These are phyloP conservation scores for Vigna hirtella DNA, from an alignment of 306 rosid species.

Conservation along the genomic window DNA sequence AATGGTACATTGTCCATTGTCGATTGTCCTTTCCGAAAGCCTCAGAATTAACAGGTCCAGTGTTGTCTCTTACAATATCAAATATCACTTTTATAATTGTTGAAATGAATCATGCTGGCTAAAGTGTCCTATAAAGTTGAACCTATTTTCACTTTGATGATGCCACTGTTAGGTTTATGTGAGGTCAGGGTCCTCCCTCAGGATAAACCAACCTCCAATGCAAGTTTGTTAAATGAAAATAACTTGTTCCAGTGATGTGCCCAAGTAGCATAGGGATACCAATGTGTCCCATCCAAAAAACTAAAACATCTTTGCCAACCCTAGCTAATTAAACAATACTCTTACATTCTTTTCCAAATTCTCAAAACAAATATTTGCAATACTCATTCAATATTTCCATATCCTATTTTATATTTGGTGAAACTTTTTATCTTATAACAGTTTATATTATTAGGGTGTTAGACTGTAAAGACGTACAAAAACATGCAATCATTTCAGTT, in stretches of 20 bases:
- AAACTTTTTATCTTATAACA: no score
- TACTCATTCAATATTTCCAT: no score
- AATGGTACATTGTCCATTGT: conserved; percentile 19
- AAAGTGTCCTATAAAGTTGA: background rate
- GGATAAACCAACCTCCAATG: background rate
- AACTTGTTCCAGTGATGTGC: background rate
- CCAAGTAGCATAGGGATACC: background rate
- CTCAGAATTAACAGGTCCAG: background rate
- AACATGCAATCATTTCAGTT: background rate
- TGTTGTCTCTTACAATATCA: background rate
- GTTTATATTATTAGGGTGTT: background rate
- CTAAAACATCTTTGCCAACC: background rate
- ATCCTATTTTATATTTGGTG: no score
- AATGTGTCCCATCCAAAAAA: background rate
- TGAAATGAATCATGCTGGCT: background rate
- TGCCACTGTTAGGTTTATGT: background rate
- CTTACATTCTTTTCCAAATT: no score
- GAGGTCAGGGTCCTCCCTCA: background rate
- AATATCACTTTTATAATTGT: background rate
- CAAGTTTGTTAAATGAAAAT: background rate
- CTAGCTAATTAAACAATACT: background rate
- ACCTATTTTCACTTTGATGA: background rate
- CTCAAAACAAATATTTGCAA: no score
- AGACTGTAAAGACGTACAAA: background rate
- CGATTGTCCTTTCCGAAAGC: background rate